A percentile compares a stretch with the other conserved stretches of the same genome.
These are phyloP conservation scores for Candida berthetii DNA, from an alignment of 805 yeast species.

Conservation along the genomic window DNA sequence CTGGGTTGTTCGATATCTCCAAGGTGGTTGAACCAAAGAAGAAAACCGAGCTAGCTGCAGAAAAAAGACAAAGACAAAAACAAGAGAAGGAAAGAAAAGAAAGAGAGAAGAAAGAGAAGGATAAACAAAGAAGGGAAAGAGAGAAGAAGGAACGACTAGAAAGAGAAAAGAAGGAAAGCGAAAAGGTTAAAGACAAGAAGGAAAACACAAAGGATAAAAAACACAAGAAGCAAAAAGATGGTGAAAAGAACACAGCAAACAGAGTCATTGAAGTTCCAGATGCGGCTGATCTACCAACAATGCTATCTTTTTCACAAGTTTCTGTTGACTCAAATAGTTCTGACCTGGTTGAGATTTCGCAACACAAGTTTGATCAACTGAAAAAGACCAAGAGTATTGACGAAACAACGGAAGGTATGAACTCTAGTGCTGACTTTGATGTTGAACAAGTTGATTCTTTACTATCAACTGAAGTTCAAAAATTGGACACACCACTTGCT, in stretches of 20 bases:
- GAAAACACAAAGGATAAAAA: neutral
- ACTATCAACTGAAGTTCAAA: neutral
- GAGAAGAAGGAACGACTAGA: neutral
- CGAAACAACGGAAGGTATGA: too few species aligned
- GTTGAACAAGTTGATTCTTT: neutral
- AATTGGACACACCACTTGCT: neutral
- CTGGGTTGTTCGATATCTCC: constrained; percentile 10
- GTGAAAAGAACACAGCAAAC: neutral
- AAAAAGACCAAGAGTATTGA: too few species aligned
- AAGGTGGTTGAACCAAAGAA: constrained; percentile 4
- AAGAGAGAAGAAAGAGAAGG: neutral
- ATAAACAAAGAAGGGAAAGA: neutral
- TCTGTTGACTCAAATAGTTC: neutral
- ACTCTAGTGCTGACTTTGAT: too few species aligned
- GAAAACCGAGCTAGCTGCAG: neutral
- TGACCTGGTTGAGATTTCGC: constrained; percentile 3
- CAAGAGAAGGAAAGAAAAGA: neutral
- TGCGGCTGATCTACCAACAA: neutral
- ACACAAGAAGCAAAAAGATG: neutral
- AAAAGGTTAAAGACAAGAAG: neutral
- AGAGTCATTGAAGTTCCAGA: constrained; percentile 1
- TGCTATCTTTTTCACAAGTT: neutral
- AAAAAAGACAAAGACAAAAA: neutral
- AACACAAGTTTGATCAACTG: neutral
- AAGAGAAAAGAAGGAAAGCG: neutral